These are phyloP conservation scores for Hibiscus syriacus DNA, from an alignment of 345 rosid genomes.

Conservation along the genomic window DNA sequence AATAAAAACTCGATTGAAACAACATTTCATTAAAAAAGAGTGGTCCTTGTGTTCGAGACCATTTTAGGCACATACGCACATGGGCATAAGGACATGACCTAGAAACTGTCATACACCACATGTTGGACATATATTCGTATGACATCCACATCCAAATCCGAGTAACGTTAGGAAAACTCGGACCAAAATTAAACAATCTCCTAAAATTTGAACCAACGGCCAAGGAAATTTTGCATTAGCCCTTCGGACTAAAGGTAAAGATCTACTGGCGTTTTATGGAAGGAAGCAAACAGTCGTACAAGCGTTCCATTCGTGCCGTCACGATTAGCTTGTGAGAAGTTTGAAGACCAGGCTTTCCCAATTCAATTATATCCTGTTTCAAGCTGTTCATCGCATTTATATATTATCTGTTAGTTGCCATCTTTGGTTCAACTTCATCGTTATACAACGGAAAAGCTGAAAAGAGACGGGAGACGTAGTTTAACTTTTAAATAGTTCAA, in stretches of 20 bases:
- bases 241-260: background rate
- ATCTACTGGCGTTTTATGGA: slow-evolving; percentile 35
- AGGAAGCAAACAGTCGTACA: slow-evolving; percentile 79
- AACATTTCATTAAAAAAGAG: too few species aligned
- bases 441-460: background rate
- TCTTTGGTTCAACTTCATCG: background rate
- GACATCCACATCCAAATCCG: too few species aligned
- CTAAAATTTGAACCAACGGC: background rate
- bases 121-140: too few species aligned
- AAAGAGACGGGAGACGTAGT: background rate
- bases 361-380: slow-evolving; percentile 67
- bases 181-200: background rate
- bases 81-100: too few species aligned
- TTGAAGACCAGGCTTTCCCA: slow-evolving; percentile 63
- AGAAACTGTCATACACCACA: too few species aligned
- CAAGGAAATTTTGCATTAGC: background rate
- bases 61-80: too few species aligned
- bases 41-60: too few species aligned
- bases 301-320: slow-evolving; percentile 35
- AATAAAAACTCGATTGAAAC: too few species aligned
- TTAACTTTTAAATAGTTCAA: background rate
- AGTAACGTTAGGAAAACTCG: background rate
- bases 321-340: slow-evolving; percentile 55
- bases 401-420: slow-evolving; percentile 9
- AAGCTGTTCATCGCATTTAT: slow-evolving; percentile 39